Evolutionary conservation across 306 rosid species (phyloP).

Genomic region (Glycine latifolia): DNA sequence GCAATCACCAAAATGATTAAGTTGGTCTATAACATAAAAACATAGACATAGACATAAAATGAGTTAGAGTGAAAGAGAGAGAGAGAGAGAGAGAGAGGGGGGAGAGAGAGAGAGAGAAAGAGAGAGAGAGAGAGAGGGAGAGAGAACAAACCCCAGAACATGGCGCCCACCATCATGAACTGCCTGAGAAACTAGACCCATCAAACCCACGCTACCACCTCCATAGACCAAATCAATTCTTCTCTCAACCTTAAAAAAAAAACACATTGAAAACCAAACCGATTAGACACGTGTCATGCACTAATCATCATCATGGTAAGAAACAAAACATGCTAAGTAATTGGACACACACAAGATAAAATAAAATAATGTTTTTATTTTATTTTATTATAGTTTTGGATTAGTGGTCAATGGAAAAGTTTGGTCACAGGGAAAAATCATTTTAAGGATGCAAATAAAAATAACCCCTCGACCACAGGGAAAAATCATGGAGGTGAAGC

Average conservation of each 20-base stretch:
- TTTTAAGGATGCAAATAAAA: slow-evolving; percentile 7
- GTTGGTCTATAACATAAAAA: neutral
- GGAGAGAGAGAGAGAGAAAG: too few species aligned
- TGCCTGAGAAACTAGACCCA: slow-evolving; percentile 99
- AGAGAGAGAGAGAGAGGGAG: neutral
- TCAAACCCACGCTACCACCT: slow-evolving; percentile 99
- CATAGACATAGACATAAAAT: too few species aligned
- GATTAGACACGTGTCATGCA: slow-evolving; percentile 60
- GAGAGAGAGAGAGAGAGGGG: neutral
- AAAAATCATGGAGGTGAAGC: slow-evolving; percentile 59
- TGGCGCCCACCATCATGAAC: slow-evolving; percentile 99
- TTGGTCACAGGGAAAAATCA: slow-evolving; percentile 40
- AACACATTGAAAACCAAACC: slow-evolving; percentile 55
- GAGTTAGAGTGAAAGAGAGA: too few species aligned
- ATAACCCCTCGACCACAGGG: slow-evolving; percentile 44
- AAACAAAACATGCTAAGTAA: neutral
- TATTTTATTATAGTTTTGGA: neutral
- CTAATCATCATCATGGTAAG: slow-evolving; percentile 42
- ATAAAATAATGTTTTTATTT: neutral
- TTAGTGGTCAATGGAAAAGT: neutral
- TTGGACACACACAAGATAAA: neutral
- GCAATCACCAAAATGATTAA: slow-evolving; percentile 49
- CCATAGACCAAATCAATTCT: slow-evolving; percentile 99
- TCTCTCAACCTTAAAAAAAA: slow-evolving; percentile 77
- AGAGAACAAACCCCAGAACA: slow-evolving; percentile 89